A percentile compares a stretch with the other conserved stretches of the same genome.
Conservation (phyloP, 2,329 filamentous ascomycete genomes). For the Alternaria solani region DNA sequence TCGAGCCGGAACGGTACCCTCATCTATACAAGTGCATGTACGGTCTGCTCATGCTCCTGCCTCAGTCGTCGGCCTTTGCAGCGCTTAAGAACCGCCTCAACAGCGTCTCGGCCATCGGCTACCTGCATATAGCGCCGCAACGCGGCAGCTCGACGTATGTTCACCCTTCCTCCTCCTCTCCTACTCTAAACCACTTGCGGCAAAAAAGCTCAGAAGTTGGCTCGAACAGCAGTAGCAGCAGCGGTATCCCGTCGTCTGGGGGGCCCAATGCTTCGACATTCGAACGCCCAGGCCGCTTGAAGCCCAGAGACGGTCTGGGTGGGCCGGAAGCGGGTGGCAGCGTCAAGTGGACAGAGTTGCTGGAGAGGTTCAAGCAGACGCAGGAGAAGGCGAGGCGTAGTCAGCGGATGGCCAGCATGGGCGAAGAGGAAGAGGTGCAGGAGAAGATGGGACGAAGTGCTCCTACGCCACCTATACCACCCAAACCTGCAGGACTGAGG, state of each 20-base stretch:
- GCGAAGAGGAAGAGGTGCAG: conserved; percentile 43
- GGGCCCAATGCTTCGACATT: conserved; percentile 49
- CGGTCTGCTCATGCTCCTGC: conserved; percentile 95
- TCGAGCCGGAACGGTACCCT: conserved; percentile 94
- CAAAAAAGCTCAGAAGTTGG: conserved; percentile 54
- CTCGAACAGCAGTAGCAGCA: conserved; percentile 36
- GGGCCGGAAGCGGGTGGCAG: conserved; percentile 70
- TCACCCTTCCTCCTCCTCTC: conserved; percentile 37
- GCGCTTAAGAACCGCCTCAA: conserved; percentile 96
- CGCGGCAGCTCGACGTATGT: conserved; percentile 75
- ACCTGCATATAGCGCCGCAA: conserved; percentile 78
- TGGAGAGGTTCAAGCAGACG: conserved; percentile 92
- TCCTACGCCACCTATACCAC: conserved; percentile 37
- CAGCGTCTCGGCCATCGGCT: conserved; percentile 95
- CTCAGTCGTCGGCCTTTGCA: conserved; percentile 95
- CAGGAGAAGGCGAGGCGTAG: conserved; percentile 84
- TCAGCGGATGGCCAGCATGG: conserved; percentile 62
- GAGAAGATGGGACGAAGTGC: conserved; percentile 39
- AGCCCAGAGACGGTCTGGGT: conserved; percentile 63
- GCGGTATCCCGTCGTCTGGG: conserved; percentile 32
- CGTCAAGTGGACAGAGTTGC: conserved; percentile 89
- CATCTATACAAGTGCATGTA: conserved; percentile 98
- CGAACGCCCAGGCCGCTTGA: conserved; percentile 69
- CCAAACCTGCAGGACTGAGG: conserved; percentile 31
- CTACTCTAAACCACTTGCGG: conserved; percentile 51